Evolutionary conservation across 495 filamentous ascomycete species (phyloP).

Genomic region (Hypoxylon intermedium): DNA sequence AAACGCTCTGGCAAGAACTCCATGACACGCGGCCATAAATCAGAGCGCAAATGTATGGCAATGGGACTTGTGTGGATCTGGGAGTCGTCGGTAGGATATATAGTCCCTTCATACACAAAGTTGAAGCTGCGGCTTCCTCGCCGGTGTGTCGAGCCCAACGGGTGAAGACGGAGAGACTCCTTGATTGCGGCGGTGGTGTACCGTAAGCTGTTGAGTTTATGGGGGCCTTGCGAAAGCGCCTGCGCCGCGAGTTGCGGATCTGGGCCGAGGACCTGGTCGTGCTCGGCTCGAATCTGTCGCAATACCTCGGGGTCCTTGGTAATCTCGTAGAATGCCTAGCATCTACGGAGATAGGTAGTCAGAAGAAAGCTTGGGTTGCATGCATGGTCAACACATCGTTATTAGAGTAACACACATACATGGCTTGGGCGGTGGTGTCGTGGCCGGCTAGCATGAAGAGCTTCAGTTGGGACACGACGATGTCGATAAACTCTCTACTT

Average conservation of each 20-base stretch:
- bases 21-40: constrained; percentile 39
- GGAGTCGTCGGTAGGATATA: constrained; percentile 26
- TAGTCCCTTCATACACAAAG: constrained; percentile 17
- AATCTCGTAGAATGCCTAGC: constrained; percentile 49
- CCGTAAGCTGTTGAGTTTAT: constrained; percentile 40
- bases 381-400: too few relatives aligned
- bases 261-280: constrained; percentile 43
- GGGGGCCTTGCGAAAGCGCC: constrained; percentile 25
- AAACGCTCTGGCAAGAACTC: constrained; percentile 53
- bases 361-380: too few relatives aligned
- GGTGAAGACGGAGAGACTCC: constrained; percentile 54
- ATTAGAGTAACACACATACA: too few relatives aligned
- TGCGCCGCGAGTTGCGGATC: background rate
- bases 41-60: constrained; percentile 37
- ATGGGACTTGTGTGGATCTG: constrained; percentile 40
- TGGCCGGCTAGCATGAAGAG: background rate
- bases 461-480: background rate
- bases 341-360: background rate
- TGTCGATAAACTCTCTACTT: background rate
- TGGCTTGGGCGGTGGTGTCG: background rate
- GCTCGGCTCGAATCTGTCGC: constrained; percentile 47
- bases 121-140: constrained; percentile 29
- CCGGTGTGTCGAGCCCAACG: constrained; percentile 41
- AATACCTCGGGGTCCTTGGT: constrained; percentile 45
- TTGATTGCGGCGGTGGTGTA: constrained; percentile 56